Percentiles rank a stretch among this genome's conserved stretches.
These are phyloP conservation scores for Cyclanthera cordifolia DNA, from an alignment of 306 rosid genomes.

Conservation along the genomic window DNA sequence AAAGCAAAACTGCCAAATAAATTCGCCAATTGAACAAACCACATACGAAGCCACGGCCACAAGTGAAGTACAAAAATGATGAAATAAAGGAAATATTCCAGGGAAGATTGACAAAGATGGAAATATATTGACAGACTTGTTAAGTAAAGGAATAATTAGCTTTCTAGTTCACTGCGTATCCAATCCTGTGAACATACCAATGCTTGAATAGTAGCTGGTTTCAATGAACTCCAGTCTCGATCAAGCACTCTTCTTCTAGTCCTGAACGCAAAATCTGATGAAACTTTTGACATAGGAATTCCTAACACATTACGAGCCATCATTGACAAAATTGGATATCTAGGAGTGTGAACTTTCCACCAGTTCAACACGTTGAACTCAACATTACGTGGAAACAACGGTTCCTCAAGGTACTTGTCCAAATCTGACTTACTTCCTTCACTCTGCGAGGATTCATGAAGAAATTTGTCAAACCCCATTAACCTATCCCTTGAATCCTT, in stretches of 20 bases:
- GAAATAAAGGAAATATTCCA: not conserved
- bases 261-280: constrained; percentile 46
- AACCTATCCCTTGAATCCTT: constrained; percentile 73
- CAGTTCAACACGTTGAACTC: constrained; percentile 76
- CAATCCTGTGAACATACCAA: constrained; percentile 93
- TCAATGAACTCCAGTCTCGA: constrained; percentile 67
- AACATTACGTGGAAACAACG: constrained; percentile 73
- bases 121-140: not conserved
- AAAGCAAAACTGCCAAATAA: not conserved
- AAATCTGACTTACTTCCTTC: constrained; percentile 77
- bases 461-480: constrained; percentile 85
- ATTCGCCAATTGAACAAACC: not conserved
- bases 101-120: not conserved
- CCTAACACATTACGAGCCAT: constrained; percentile 90
- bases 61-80: not conserved
- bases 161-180: constrained; percentile 88
- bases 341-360: constrained; percentile 98
- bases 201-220: constrained; percentile 65
- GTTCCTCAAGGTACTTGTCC: constrained; percentile 92
- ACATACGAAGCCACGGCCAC: not conserved
- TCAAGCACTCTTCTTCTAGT: constrained; percentile 45
- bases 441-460: constrained; percentile 65
- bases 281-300: constrained; percentile 66
- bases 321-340: constrained; percentile 90
- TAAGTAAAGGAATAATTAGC: constrained; percentile 17